Conservation (phyloP, 1,139 yeast genomes). For the Candida anutae region DNA sequence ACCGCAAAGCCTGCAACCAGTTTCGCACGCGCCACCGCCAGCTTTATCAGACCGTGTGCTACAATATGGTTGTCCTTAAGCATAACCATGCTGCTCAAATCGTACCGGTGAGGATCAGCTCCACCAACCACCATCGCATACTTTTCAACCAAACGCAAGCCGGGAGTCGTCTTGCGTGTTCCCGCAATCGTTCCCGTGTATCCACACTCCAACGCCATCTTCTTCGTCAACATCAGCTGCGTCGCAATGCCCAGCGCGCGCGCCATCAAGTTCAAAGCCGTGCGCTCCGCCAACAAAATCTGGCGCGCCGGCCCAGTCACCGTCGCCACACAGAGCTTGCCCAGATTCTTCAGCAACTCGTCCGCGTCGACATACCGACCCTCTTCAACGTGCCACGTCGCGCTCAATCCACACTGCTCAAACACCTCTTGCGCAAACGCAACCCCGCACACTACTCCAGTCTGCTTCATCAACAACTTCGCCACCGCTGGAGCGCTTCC, state of each 20-base stretch:
- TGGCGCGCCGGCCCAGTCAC: slow-evolving; percentile 77
- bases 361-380: slow-evolving; percentile 46
- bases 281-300: slow-evolving; percentile 76
- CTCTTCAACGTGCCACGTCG: slow-evolving; percentile 67
- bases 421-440: slow-evolving; percentile 89
- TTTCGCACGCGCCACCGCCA: slow-evolving; percentile 72
- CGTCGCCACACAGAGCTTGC: slow-evolving; percentile 67
- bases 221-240: slow-evolving; percentile 50
- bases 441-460: slow-evolving; percentile 77
- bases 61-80: slow-evolving; percentile 89
- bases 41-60: slow-evolving; percentile 85
- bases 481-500: slow-evolving; percentile 69
- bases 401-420: slow-evolving; percentile 61
- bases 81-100: slow-evolving; percentile 92
- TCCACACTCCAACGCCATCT: slow-evolving; percentile 62
- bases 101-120: slow-evolving; percentile 87
- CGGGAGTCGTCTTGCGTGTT: slow-evolving; percentile 98
- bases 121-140: slow-evolving; percentile 96
- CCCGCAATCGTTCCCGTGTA: slow-evolving; percentile 87
- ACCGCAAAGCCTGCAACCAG: slow-evolving; percentile 81
- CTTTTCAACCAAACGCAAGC: slow-evolving; percentile 78
- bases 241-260: slow-evolving; percentile 91
- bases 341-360: slow-evolving; percentile 33
- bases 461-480: slow-evolving; percentile 71
- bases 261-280: slow-evolving; percentile 75